Evolutionary conservation across 2,329 filamentous ascomycete genomes (phyloP).

Genomic region (Tolypocladium amazonense): DNA sequence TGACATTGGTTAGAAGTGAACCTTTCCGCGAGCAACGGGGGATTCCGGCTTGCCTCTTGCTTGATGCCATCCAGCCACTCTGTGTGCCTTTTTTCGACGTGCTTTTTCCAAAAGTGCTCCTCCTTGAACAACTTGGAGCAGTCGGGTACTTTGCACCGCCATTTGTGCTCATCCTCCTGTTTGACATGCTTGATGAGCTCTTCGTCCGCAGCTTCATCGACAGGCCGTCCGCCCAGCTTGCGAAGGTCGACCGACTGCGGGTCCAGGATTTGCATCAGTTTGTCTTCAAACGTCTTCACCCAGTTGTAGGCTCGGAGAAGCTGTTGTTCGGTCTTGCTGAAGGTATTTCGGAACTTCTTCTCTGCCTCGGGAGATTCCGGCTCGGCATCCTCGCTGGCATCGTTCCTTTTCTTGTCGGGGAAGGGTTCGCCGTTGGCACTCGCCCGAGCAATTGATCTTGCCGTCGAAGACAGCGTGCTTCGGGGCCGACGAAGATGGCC

Average conservation of each 20-base stretch:
- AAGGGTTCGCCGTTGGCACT: conserved; percentile 77
- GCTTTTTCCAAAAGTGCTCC: conserved; percentile 94
- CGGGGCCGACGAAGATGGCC: conserved; percentile 91
- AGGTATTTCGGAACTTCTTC: conserved; percentile 60
- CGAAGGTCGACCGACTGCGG: conserved; percentile 77
- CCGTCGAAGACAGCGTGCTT: conserved; percentile 70
- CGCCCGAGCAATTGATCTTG: conserved; percentile 75
- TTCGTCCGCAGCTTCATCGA: conserved; percentile 78
- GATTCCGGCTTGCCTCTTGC: conserved; percentile 55
- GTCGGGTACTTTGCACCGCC: conserved; percentile 89
- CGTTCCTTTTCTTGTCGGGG: conserved; percentile 67
- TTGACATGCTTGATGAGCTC: conserved; percentile 84
- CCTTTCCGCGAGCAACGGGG: neutral
- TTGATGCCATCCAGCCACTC: conserved; percentile 78
- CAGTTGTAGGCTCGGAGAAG: conserved; percentile 93
- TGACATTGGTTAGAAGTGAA: neutral
- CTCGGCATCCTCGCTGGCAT: conserved; percentile 54
- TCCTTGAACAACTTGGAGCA: conserved; percentile 97
- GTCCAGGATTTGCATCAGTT: conserved; percentile 84
- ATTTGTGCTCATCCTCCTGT: conserved; percentile 96
- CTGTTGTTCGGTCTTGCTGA: conserved; percentile 77
- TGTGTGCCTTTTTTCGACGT: conserved; percentile 87
- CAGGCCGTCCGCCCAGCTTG: conserved; percentile 80
- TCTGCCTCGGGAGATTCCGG: conserved; percentile 39
- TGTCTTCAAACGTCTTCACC: conserved; percentile 98